Evolutionary conservation across 805 yeast genomes (phyloP), one percentile per base, ranked within the genome.

Genomic region (Blastobotrys robertii): DNA sequence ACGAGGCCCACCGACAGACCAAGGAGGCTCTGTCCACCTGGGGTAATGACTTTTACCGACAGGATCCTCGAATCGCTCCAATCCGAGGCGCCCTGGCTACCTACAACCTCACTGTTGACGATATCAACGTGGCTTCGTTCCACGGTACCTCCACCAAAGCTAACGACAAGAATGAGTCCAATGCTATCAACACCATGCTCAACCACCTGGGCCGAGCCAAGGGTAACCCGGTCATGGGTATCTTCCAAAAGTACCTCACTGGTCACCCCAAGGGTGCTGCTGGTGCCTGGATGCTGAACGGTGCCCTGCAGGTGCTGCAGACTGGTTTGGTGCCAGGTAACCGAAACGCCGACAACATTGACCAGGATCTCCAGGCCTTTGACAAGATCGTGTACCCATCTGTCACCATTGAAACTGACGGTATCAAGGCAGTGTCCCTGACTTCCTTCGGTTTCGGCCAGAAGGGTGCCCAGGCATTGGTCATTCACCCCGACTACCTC

Each of bases 201-300:
- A 69, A 74, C 60, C 98, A 92, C 63, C 73, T 92, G 62, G 98
- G 97, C 55, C 82, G 99, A 71, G 70, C 95, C 44, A 87, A 84
- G 70, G 99, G 99, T 70, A 94, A 92, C 71, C 95, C 98, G 50
- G 88, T 94, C 39, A 74, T 82, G 55, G 97, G 97, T 77, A 94
- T 92, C 44, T 90, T 94, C 95, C 99, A 92, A 71, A 92, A 92
- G 70, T 92, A 76, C 79, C 77, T 92, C 62, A 92, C 99, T 57
- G 99, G 99, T 70, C 99, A 92, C 74, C 98, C 98, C 58, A 92
- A 92, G 84, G 99, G 99, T 77, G 98, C 98, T 57, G 99, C 99
- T 45, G 99, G 97, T 76, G 97, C 99, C 46, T 92, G 98, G 98
- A 92, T 92, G 98, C 70, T 92, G 76, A 94, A 92, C 67, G 99